A percentile compares a stretch with the other conserved stretches of the same genome.
These are phyloP conservation scores for Dactylis glomerata DNA, from an alignment of 176 grass and related monocot genomes.

Conservation along the genomic window DNA sequence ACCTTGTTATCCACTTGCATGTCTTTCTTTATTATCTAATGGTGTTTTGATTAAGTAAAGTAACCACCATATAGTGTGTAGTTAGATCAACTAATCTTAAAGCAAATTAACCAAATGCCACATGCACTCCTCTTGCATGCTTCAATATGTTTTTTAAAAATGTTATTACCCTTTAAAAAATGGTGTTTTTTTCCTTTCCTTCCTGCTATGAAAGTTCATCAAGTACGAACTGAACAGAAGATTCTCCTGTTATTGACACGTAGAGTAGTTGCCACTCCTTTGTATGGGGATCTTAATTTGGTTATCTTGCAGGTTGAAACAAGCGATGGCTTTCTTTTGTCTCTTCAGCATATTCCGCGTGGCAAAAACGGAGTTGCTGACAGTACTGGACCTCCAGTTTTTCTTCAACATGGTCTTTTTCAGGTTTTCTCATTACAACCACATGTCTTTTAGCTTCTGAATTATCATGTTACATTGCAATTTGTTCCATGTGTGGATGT, in stretches of 20 bases:
- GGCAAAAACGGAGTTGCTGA: conserved; percentile 47
- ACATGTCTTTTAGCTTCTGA: not conserved
- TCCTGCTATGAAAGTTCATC: conserved; percentile 2
- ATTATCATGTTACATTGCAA: not conserved
- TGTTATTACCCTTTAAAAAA: not conserved
- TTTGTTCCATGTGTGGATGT: conserved; percentile 4
- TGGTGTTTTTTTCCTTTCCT: not conserved
- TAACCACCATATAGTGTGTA: not conserved
- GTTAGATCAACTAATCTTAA: not conserved
- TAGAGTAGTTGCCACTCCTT: not conserved
- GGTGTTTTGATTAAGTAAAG: not conserved
- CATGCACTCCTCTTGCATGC: not conserved
- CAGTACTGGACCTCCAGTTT: conserved; percentile 62
- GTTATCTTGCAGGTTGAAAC: conserved; percentile 62
- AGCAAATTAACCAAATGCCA: not conserved
- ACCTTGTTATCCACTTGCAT: not conserved
- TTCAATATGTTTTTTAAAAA: not conserved
- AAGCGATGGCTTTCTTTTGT: conserved; percentile 75
- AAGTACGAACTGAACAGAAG: not conserved
- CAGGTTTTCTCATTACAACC: conserved; percentile 52
- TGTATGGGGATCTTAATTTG: conserved; percentile 17
- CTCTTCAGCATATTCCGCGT: conserved; percentile 72
- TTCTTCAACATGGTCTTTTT: conserved; percentile 97
- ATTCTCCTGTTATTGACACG: not conserved
- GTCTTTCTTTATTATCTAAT: not conserved